Conservation (phyloP, 768 basidiomycete genomes). For the Trametes cinnabarina region DNA sequence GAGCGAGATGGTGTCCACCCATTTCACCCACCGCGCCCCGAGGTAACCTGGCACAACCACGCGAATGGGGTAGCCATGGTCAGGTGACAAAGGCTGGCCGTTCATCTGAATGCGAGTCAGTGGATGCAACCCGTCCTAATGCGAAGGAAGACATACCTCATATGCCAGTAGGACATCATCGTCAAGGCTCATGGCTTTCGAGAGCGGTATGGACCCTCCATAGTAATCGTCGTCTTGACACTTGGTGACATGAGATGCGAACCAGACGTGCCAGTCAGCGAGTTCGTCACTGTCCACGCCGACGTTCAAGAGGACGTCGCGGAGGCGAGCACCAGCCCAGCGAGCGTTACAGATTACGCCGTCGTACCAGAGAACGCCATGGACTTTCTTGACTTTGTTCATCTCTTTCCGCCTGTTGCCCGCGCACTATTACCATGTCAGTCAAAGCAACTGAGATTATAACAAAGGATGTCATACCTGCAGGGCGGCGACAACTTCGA, state of each 20-base stretch:
- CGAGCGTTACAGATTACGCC: slow-evolving; percentile 68
- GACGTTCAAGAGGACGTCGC: slow-evolving; percentile 45
- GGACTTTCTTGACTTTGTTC: slow-evolving; percentile 21
- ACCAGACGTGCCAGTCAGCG: slow-evolving; percentile 15
- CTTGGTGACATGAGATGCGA: slow-evolving; percentile 18
- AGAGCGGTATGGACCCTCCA: slow-evolving; percentile 19
- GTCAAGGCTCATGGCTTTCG: slow-evolving; percentile 14
- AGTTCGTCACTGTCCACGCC: not conserved
- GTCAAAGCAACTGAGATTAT: not conserved
- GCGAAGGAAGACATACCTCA: slow-evolving; percentile 25
- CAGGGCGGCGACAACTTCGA: slow-evolving; percentile 31
- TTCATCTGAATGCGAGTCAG: slow-evolving; percentile 52
- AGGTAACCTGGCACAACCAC: slow-evolving; percentile 64
- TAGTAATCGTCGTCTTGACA: slow-evolving; percentile 23
- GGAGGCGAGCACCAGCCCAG: slow-evolving; percentile 62
- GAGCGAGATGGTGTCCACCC: slow-evolving; percentile 61
- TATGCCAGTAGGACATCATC: slow-evolving; percentile 18
- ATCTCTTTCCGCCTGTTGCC: slow-evolving; percentile 29
- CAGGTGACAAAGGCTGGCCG: slow-evolving; percentile 50
- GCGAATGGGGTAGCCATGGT: slow-evolving; percentile 67
- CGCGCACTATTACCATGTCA: slow-evolving; percentile 21
- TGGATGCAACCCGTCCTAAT: slow-evolving; percentile 5
- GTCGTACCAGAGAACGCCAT: slow-evolving; percentile 38
- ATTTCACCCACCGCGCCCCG: slow-evolving; percentile 76
- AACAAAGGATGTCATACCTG: slow-evolving; percentile 22